Conservation (phyloP, 2,329 filamentous ascomycete species). For the Scedosporium apiospermum region DNA sequence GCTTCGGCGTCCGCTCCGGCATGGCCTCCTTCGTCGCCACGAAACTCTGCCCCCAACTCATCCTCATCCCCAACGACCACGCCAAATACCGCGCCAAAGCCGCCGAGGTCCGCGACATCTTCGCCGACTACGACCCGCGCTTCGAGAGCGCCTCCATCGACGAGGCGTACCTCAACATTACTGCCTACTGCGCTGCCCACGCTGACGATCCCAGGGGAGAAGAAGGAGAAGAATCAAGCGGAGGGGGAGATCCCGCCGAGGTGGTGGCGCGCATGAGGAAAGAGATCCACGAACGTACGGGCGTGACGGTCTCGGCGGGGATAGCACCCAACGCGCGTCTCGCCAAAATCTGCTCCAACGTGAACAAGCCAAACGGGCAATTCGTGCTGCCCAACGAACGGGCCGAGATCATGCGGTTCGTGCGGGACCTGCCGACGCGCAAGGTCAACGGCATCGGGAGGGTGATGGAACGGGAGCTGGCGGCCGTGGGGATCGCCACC, state of each 20-base stretch:
- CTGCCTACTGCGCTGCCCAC: constrained; percentile 67
- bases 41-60: constrained; percentile 80
- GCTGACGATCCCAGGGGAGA: constrained; percentile 15
- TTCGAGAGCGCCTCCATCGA: constrained; percentile 95
- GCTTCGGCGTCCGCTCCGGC: constrained; percentile 82
- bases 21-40: constrained; percentile 96
- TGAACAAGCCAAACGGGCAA: constrained; percentile 95
- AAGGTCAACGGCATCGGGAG: constrained; percentile 95
- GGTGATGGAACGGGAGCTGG: constrained; percentile 83
- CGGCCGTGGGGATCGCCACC: constrained; percentile 76
- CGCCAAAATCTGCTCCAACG: constrained; percentile 91
- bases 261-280: constrained; percentile 68
- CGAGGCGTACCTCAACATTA: constrained; percentile 94
- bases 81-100: constrained; percentile 88
- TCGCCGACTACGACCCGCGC: constrained; percentile 78
- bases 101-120: constrained; percentile 70
- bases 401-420: constrained; percentile 70
- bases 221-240: not conserved
- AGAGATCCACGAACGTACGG: constrained; percentile 65
- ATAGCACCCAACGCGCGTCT: constrained; percentile 90
- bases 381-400: constrained; percentile 67
- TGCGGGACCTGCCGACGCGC: constrained; percentile 71
- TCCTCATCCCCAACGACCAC: constrained; percentile 77
- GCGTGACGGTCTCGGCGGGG: constrained; percentile 85
- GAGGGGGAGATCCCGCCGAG: constrained; percentile 58